These are phyloP conservation scores for Ogataea naganishii DNA, from an alignment of 805 yeast species.

Conservation along the genomic window DNA sequence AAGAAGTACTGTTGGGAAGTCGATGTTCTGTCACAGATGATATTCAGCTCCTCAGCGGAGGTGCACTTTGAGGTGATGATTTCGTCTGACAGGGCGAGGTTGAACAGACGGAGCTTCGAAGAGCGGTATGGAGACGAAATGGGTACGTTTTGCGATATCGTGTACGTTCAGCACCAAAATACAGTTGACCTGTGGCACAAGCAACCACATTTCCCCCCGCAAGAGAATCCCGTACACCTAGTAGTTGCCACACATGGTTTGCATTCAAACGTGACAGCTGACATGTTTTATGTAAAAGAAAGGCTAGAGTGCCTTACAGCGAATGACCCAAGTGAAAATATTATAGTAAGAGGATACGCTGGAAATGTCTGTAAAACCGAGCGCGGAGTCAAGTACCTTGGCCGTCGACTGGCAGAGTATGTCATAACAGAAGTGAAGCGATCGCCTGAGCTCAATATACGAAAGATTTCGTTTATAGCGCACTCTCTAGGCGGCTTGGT, in stretches of 20 bases:
- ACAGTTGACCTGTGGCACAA: conserved; percentile 70
- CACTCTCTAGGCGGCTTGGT: conserved; percentile 93
- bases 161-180: conserved; percentile 44
- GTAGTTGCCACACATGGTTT: conserved; percentile 88
- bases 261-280: conserved; percentile 84
- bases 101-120: conserved; percentile 21
- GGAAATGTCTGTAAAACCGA: conserved; percentile 87
- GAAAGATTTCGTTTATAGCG: conserved; percentile 75
- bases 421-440: conserved; percentile 45
- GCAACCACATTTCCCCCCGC: conserved; percentile 41
- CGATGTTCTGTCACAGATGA: conserved; percentile 73
- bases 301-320: conserved; percentile 45
- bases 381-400: conserved; percentile 77
- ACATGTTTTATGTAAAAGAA: conserved; percentile 83
- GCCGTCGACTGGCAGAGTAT: conserved; percentile 71
- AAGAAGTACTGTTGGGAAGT: conserved; percentile 62
- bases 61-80: conserved; percentile 59
- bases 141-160: conserved; percentile 20
- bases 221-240: conserved; percentile 60
- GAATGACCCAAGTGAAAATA: conserved; percentile 34
- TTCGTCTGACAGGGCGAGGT: conserved; percentile 31
- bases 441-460: conserved; percentile 31
- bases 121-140: conserved; percentile 8
- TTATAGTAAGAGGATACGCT: conserved; percentile 74
- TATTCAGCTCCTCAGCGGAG: conserved; percentile 62